Percentiles rank a stretch among this genome's conserved stretches.
Evolutionary conservation across 352 stramenopile genomes (phyloP).

Genomic region (Pilasporangium apinafurcum): DNA sequence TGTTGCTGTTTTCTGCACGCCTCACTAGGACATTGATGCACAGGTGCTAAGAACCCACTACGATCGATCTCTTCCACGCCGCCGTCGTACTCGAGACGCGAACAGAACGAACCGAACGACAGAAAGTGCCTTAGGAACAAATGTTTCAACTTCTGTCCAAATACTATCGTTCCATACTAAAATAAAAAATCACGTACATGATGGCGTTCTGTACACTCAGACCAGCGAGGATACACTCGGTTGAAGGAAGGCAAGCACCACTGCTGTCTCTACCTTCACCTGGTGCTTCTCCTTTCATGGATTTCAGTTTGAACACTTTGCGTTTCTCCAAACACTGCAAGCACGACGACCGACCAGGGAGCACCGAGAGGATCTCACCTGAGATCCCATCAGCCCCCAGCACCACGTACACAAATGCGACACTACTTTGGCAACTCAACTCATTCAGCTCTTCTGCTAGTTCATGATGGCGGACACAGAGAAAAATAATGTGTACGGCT

Average conservation of each 20-base stretch:
- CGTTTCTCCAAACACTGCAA: slow-evolving; percentile 40
- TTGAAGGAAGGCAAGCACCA: slow-evolving; percentile 18
- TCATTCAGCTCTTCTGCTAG: slow-evolving; percentile 36
- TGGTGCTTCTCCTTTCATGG: neutral
- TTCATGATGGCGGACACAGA: slow-evolving; percentile 16
- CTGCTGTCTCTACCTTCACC: neutral
- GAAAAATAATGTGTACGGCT: slow-evolving; percentile 16
- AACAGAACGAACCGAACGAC: slow-evolving; percentile 22
- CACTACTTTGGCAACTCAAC: slow-evolving; percentile 23
- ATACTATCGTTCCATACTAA: no score
- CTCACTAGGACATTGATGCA: slow-evolving; percentile 27
- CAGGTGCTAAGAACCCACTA: slow-evolving; percentile 25
- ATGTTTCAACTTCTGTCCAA: no score
- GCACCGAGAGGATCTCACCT: slow-evolving; percentile 24
- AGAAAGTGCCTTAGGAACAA: slow-evolving; percentile 19
- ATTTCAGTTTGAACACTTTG: slow-evolving; percentile 21
- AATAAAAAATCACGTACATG: slow-evolving; percentile 13
- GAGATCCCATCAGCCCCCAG: slow-evolving; percentile 27
- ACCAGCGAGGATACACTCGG: slow-evolving; percentile 39
- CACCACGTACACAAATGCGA: slow-evolving; percentile 24
- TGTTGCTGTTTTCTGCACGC: slow-evolving; percentile 19
- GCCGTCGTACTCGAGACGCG: slow-evolving; percentile 38
- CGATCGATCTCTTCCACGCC: slow-evolving; percentile 39
- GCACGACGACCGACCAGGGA: slow-evolving; percentile 28
- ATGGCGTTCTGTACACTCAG: slow-evolving; percentile 33